Evolutionary conservation across 1,139 yeast species (phyloP).

Genomic region (Debaryomyces psychrophilus): DNA sequence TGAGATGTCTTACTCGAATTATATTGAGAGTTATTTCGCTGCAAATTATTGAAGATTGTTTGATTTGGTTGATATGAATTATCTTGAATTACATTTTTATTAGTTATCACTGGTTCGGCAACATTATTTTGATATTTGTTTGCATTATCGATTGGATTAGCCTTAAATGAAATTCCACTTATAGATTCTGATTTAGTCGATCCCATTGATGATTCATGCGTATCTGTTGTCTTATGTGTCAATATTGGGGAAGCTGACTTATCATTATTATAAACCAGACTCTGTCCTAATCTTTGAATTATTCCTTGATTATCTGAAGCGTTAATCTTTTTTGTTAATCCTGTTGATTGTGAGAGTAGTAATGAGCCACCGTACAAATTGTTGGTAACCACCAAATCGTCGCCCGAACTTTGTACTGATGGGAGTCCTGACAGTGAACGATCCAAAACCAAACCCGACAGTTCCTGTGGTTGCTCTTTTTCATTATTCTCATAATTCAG

Average conservation of each 20-base stretch:
- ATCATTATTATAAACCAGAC: background rate
- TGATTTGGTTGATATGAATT: slow-evolving; percentile 50
- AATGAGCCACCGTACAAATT: slow-evolving; percentile 50
- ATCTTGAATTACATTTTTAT: slow-evolving; percentile 35
- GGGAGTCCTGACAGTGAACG: background rate
- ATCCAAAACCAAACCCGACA: background rate
- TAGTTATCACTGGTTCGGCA: slow-evolving; percentile 42
- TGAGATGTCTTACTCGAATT: slow-evolving; percentile 27
- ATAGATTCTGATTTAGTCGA: slow-evolving; percentile 26
- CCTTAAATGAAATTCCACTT: slow-evolving; percentile 43
- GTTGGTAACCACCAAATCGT: slow-evolving; percentile 30
- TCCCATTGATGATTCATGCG: slow-evolving; percentile 19
- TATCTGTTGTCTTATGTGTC: slow-evolving; percentile 2
- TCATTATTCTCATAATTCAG: background rate
- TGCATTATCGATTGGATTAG: slow-evolving; percentile 31
- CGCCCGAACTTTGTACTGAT: slow-evolving; percentile 29
- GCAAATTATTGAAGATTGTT: slow-evolving; percentile 47
- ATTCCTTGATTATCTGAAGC: background rate
- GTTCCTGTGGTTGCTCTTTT: background rate
- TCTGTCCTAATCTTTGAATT: background rate
- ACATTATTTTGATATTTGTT: slow-evolving; percentile 17
- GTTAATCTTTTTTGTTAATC: slow-evolving; percentile 43
- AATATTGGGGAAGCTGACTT: slow-evolving; percentile 9
- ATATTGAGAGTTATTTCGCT: slow-evolving; percentile 44
- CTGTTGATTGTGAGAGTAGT: slow-evolving; percentile 50